phyloP scores from a whole-genome alignment of 2,329 filamentous ascomycete species.

The Exophiala sideris region DNA sequence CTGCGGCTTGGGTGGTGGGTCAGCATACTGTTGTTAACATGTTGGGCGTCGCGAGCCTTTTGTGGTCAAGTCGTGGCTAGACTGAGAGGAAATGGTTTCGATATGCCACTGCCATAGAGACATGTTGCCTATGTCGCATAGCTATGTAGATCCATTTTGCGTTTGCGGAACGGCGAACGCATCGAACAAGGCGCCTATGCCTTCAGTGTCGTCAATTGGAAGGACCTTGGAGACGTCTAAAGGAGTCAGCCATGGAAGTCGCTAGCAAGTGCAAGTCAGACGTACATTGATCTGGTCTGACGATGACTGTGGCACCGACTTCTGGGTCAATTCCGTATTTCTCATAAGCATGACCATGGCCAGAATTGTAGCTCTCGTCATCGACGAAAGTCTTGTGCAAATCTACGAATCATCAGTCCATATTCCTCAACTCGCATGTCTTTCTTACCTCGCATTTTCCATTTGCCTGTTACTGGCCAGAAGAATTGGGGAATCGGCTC shows the following conservation, averaged over 20 bases:
- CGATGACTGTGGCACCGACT: conserved; percentile 50
- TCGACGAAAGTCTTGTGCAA: conserved; percentile 59
- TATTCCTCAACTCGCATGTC: background rate
- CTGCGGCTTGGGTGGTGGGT: conserved; percentile 78
- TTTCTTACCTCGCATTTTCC: conserved; percentile 51
- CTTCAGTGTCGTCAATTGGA: conserved; percentile 32
- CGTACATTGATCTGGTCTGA: conserved; percentile 62
- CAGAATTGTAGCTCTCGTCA: conserved; percentile 53
- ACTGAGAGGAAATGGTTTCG: background rate
- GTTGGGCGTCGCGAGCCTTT: conserved; percentile 42
- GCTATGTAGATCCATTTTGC: conserved; percentile 1
- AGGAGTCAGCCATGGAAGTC: background rate
- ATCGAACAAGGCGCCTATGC: conserved; percentile 37
- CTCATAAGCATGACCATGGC: conserved; percentile 57
- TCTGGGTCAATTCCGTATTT: conserved; percentile 51
- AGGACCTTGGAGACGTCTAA: conserved; percentile 42
- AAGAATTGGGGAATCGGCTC: conserved; percentile 56
- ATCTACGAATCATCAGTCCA: conserved; percentile 37
- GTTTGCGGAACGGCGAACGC: conserved; percentile 29
- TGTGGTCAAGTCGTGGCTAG: conserved; percentile 7
- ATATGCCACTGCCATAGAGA: background rate
- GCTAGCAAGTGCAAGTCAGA: conserved; percentile 5
- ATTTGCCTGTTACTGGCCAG: conserved; percentile 54
- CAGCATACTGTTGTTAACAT: conserved; percentile 77
- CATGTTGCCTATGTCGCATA: background rate